Conservation (phyloP, 1,284 basidiomycete species). For the Mrakiaceae sp. region DNA sequence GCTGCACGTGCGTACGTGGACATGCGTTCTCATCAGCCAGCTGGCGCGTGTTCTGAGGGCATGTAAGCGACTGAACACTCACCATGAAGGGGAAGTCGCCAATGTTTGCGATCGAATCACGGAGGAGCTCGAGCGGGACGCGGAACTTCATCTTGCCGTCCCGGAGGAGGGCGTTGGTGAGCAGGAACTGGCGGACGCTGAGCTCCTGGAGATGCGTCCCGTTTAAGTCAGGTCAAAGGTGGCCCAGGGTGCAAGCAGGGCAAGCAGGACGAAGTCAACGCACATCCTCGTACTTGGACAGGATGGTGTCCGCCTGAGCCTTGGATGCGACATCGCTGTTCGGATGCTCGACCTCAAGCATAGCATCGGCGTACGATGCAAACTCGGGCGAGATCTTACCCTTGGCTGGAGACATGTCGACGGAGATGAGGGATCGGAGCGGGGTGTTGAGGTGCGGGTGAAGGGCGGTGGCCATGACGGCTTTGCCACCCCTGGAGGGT, state of each 20-base stretch:
- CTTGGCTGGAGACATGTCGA: conserved; percentile 43
- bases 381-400: conserved; percentile 44
- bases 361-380: conserved; percentile 37
- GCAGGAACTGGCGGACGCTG: conserved; percentile 43
- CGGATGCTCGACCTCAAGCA: conserved; percentile 40
- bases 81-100: conserved; percentile 42
- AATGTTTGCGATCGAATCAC: conserved; percentile 36
- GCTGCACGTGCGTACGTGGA: not conserved
- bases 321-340: conserved; percentile 31
- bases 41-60: conserved; percentile 24
- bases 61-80: not conserved
- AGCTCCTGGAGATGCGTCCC: conserved; percentile 28
- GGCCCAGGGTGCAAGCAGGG: not conserved
- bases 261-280: conserved; percentile 13
- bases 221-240: not conserved
- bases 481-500: conserved; percentile 41
- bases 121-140: conserved; percentile 40
- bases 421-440: conserved; percentile 38
- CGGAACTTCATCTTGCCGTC: conserved; percentile 37
- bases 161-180: conserved; percentile 40
- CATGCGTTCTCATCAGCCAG: not conserved
- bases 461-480: conserved; percentile 42
- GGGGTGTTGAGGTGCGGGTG: conserved; percentile 31
- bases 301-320: conserved; percentile 41
- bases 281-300: conserved; percentile 38